Evolutionary conservation across 2,329 filamentous ascomycete genomes (phyloP), one percentile per base, ranked within the genome.

Genomic region (Dryadomyces quercivorus): DNA sequence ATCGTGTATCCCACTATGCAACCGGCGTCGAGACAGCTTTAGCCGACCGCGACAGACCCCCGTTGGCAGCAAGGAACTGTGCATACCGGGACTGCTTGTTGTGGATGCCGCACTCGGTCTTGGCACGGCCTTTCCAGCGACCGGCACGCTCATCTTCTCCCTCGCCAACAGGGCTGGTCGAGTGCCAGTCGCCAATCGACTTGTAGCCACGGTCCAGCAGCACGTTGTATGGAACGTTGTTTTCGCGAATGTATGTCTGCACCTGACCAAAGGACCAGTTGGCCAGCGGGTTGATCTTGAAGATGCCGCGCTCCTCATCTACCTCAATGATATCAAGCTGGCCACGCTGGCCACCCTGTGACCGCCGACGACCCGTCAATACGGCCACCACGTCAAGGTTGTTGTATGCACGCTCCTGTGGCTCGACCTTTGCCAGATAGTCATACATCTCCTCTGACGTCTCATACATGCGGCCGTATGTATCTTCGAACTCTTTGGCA

Each of bases 31-130:
- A 1, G 34, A 8, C 18, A 21, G 36, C 12, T 16, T 50, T 10
- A 8, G 48, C 10, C 15, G 18, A 31, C 16, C 5, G 26, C 8
- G 6, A 4, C n/a, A 21, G 15, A 34, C 48, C 36, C 42, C 26
- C 20, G 40, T 38, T 8, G 18, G n/a, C n/a, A 22, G 56, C 76
- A 55, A 95, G 72, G 70, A 86, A 96, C 71, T 91, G 83, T 12
- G 90, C 87, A 65, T 97, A 98, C 62, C 90, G 85, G 56, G 88
- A 95, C 69, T 91, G 85, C 72, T 93, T 94, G 77, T 97, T 97
- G 81, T 98, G 93, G 66, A 98, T 97, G 50, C 93, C 93, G 69
- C 93, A 98, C 75, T 98, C 93, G 16, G 90, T 94, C 84, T 98
- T 98, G 64, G 78, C 74, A 70, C 90, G 86, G 58, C 93, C 93